Evolutionary conservation across 768 basidiomycete species (phyloP), one percentile per base, ranked within the genome.

Genomic region (Rhizopogon sp.): DNA sequence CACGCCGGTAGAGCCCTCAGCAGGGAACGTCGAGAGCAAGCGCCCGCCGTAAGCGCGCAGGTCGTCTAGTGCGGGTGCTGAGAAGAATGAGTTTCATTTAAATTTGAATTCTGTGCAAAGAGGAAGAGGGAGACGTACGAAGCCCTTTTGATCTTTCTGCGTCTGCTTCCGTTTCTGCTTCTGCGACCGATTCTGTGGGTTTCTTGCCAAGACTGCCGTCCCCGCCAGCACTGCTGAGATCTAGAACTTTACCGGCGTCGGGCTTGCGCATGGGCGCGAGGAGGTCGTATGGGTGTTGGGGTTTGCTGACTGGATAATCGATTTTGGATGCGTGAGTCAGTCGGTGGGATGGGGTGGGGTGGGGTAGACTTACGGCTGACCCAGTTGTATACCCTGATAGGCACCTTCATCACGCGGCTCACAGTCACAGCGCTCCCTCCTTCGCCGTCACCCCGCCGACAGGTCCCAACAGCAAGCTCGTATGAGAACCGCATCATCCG

Each of bases 301-400:
- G 74, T 25, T 78, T 74, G 10, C 80, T 80, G 11, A 85, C 83
- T 83, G 57, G 56, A 25, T 25, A 25, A 25, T 25, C 35, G 11
- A 43, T 13, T 29, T 16, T 49, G 41, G 41, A 45, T 25, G 53
- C 59, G 43, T 56, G 47, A 28, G 20, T 60, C 39, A 41, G 47
- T 35, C 28, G 44, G 39, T 40, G 22, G 31, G 16, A 9, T 33
- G 13, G 55, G 37, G 7, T 9, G 31, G 31, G 31, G 10, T 33
- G 31, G 31, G 11, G 11, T 37, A 11, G 35, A 29, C 84, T 49
- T 60, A 93, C 94, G 82, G 44, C 82, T 74, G 55, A 97, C 90
- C 59, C 94, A 77, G 55, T 92, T 94, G 72, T 97, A 98, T 5
- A 98, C 77, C 22, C 93, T 75, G 43, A 99, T 87, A 0, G 96